Percentiles rank a stretch among this genome's conserved stretches.
Conservation (phyloP, 2,329 filamentous ascomycete species). For the Orbilia oligospora region DNA sequence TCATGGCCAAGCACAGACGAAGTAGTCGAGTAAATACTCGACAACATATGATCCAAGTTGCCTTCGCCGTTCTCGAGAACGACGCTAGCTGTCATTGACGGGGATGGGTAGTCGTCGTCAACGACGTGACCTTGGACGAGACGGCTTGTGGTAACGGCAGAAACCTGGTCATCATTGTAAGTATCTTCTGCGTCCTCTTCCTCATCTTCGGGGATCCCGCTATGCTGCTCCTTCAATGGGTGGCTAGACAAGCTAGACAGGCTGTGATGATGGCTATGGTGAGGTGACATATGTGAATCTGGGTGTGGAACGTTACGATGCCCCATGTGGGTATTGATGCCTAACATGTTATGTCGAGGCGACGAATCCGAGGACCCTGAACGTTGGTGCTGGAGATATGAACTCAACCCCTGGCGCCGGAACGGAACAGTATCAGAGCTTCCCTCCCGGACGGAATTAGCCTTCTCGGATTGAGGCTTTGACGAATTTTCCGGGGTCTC, state of each 20-base stretch:
- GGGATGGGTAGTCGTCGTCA: constrained; percentile 90
- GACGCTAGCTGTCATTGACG: constrained; percentile 75
- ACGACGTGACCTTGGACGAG: constrained; percentile 95
- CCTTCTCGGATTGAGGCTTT: constrained; percentile 51
- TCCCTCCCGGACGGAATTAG: constrained; percentile 7
- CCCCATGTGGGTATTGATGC: constrained; percentile 39
- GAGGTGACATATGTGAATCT: constrained; percentile 57
- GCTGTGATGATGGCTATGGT: constrained; percentile 49
- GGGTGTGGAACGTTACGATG: constrained; percentile 58
- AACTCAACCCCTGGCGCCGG: constrained; percentile 59
- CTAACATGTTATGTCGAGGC: constrained; percentile 42
- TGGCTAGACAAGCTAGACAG: constrained; percentile 40
- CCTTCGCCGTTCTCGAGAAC: constrained; percentile 70
- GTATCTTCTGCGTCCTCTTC: constrained; percentile 69
- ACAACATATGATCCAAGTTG: constrained; percentile 89
- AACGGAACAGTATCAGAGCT: constrained; percentile 64
- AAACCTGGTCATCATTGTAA: constrained; percentile 84
- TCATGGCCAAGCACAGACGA: constrained; percentile 80
- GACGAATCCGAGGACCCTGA: constrained; percentile 56
- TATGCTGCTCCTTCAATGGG: constrained; percentile 56
- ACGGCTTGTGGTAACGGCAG: constrained; percentile 91
- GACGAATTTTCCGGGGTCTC: constrained; percentile 35
- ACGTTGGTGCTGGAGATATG: constrained; percentile 57
- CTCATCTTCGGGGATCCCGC: constrained; percentile 46
- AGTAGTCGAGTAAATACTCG: constrained; percentile 81